Percentiles rank a stretch among this genome's conserved stretches.
phyloP scores from a whole-genome alignment of 345 rosid species.

The Pugionium dolabratum region DNA sequence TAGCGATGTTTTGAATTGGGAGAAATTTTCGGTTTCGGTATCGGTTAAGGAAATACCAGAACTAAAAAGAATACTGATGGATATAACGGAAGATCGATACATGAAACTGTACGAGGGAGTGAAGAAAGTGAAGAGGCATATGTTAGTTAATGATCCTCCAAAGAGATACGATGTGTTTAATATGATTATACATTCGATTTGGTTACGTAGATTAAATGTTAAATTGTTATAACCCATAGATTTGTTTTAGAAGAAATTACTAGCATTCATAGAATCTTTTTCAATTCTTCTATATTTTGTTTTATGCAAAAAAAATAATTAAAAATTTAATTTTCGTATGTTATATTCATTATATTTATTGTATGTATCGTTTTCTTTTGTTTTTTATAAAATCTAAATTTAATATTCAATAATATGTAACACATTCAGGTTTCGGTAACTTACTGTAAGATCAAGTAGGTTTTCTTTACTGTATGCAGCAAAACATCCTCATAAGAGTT shows the following conservation, averaged over 20 bases:
- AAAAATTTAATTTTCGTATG: no score
- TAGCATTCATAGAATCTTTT: no score
- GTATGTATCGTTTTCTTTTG: no score
- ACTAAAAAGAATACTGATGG: conserved; percentile 52
- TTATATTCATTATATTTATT: no score
- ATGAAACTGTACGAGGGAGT: conserved; percentile 46
- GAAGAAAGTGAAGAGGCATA: conserved; percentile 57
- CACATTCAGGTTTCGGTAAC: neutral
- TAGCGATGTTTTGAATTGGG: conserved; percentile 71
- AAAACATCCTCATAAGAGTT: conserved; percentile 37
- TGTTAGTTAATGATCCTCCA: conserved; percentile 63
- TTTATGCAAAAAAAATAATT: no score
- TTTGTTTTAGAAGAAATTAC: no score
- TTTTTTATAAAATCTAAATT: no score
- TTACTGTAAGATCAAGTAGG: neutral
- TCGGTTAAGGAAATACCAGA: conserved; percentile 54
- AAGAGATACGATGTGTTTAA: conserved; percentile 67
- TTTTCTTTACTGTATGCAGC: conserved; percentile 21
- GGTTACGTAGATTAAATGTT: conserved; percentile 67
- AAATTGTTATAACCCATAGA: conserved; percentile 21
- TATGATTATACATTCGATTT: conserved; percentile 71
- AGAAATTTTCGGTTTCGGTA: conserved; percentile 54
- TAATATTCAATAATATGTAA: no score
- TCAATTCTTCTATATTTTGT: no score
- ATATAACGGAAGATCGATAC: conserved; percentile 50